Conservation (phyloP, 768 basidiomycete species). For the Tremella mesenterica region DNA sequence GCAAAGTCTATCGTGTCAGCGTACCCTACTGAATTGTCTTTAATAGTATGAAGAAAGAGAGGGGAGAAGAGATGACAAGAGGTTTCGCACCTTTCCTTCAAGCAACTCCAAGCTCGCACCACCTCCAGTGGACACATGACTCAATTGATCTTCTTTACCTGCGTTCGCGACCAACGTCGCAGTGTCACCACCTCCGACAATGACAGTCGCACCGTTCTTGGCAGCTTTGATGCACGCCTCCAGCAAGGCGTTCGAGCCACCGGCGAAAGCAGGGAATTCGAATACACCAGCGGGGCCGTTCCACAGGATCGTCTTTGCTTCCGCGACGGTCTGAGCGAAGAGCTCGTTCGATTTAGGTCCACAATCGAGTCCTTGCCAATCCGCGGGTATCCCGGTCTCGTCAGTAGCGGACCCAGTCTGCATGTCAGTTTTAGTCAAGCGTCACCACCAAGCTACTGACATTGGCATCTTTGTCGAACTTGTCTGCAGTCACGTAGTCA, state of each 20-base stretch:
- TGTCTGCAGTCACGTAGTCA: constrained; percentile 88
- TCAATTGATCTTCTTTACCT: constrained; percentile 73
- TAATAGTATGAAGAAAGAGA: not conserved
- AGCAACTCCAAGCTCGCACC: constrained; percentile 70
- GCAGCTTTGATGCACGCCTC: constrained; percentile 81
- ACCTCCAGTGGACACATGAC: constrained; percentile 91
- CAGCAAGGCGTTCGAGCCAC: constrained; percentile 72
- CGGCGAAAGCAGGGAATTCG: constrained; percentile 85
- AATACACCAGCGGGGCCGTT: constrained; percentile 91
- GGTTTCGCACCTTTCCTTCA: constrained; percentile 76
- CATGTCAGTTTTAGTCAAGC: not conserved
- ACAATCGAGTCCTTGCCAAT: constrained; percentile 90
- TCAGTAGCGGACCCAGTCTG: constrained; percentile 55
- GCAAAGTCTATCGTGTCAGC: constrained; percentile 54
- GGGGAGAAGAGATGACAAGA: not conserved
- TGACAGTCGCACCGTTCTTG: constrained; percentile 75
- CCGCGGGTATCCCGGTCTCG: constrained; percentile 75
- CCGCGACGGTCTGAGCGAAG: constrained; percentile 68
- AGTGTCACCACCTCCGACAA: constrained; percentile 65
- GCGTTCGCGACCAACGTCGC: constrained; percentile 92
- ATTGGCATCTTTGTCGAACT: constrained; percentile 84
- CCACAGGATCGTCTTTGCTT: constrained; percentile 94
- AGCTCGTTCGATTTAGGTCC: constrained; percentile 74
- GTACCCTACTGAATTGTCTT: too few relatives aligned
- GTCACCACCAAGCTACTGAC: constrained; percentile 46